Conservation (phyloP, 495 filamentous ascomycete genomes). For the Durotheca rogersii region DNA sequence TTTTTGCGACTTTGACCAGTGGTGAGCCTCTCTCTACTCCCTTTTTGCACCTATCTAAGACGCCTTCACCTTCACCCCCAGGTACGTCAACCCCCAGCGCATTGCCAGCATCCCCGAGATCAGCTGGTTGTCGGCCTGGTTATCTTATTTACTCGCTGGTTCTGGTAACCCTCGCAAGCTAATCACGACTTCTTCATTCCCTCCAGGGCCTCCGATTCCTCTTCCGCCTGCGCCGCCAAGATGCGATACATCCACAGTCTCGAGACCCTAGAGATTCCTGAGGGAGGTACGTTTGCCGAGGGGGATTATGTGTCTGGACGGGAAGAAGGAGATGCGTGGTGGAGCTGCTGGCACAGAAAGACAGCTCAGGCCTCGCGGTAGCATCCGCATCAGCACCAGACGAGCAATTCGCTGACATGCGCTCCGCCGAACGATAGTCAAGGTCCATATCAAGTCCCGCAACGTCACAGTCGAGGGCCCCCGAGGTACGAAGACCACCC, state of each 20-base stretch:
- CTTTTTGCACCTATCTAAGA: constrained; percentile 24
- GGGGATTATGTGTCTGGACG: too few relatives aligned
- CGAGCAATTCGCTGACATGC: constrained; percentile 45
- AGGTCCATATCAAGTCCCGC: constrained; percentile 92
- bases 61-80: constrained; percentile 36
- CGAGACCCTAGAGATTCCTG: constrained; percentile 90
- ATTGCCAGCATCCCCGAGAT: too few relatives aligned
- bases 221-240: constrained; percentile 55
- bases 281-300: constrained; percentile 98
- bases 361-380: too few relatives aligned
- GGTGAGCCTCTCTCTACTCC: too few relatives aligned
- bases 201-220: constrained; percentile 29
- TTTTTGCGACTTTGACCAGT: constrained; percentile 30
- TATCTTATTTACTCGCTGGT: too few relatives aligned
- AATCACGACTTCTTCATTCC: constrained; percentile 15
- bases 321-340: constrained; percentile 88
- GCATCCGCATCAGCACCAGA: constrained; percentile 13
- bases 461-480: constrained; percentile 95
- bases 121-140: too few relatives aligned
- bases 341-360: constrained; percentile 24
- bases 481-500: constrained; percentile 72
- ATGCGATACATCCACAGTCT: constrained; percentile 98
- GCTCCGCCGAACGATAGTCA: constrained; percentile 65
- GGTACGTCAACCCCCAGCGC: constrained; percentile 38
- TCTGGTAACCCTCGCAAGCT: constrained; percentile 7